Evolutionary conservation across 495 filamentous ascomycete species (phyloP).

Genomic region (Aspergillus leporis): DNA sequence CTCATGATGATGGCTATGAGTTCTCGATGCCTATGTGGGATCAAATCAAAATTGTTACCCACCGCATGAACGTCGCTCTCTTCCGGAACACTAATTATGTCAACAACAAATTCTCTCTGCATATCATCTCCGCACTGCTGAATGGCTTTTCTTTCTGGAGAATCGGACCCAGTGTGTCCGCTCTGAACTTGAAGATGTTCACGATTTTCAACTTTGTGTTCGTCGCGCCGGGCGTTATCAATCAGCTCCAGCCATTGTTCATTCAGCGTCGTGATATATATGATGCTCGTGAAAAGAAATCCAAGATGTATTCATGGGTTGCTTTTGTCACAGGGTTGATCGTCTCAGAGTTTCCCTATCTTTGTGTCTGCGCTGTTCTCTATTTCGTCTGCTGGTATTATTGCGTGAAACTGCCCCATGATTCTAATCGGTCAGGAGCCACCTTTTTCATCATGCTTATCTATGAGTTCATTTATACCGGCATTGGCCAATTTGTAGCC

Average conservation of each 20-base stretch:
- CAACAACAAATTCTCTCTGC: slow-evolving; percentile 58
- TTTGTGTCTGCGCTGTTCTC: slow-evolving; percentile 50
- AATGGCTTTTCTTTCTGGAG: slow-evolving; percentile 14
- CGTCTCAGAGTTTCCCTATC: slow-evolving; percentile 55
- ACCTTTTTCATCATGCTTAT: slow-evolving; percentile 58
- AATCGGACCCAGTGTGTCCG: not conserved
- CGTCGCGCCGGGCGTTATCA: slow-evolving; percentile 50
- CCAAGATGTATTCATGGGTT: slow-evolving; percentile 57
- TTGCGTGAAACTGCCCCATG: slow-evolving; percentile 42
- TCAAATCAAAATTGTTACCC: slow-evolving; percentile 57
- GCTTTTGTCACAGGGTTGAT: slow-evolving; percentile 54
- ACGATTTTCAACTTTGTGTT: slow-evolving; percentile 56
- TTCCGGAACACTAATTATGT: slow-evolving; percentile 65
- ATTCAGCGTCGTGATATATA: slow-evolving; percentile 55
- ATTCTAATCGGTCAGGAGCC: slow-evolving; percentile 49
- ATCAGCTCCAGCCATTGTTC: slow-evolving; percentile 56
- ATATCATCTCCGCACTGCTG: slow-evolving; percentile 39
- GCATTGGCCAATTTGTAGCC: slow-evolving; percentile 62
- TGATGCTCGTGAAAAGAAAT: slow-evolving; percentile 53
- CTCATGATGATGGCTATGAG: slow-evolving; percentile 45
- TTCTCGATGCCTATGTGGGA: slow-evolving; percentile 58
- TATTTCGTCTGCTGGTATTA: slow-evolving; percentile 58
- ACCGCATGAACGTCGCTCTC: slow-evolving; percentile 57
- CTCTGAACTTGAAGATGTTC: slow-evolving; percentile 51
- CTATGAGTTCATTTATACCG: slow-evolving; percentile 57